Conservation (phyloP, 139 green algal species). For the Closterium sp. region DNA sequence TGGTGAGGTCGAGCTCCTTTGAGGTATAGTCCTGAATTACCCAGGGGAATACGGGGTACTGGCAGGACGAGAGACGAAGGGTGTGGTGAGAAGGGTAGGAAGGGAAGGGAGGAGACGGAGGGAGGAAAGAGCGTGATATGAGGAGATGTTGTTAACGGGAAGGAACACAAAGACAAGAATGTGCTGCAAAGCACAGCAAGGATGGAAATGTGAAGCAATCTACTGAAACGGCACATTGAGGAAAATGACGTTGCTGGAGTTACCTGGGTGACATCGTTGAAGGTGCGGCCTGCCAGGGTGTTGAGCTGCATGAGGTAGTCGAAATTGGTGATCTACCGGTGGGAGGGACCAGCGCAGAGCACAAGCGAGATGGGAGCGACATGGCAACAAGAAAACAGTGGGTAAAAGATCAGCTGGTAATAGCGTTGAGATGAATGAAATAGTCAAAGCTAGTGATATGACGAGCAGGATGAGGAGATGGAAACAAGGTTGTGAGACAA, state of each 20-base stretch:
- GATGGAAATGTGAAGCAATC: too few species aligned
- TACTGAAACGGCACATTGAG: too few species aligned
- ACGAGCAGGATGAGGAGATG: not conserved
- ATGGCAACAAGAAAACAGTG: too few species aligned
- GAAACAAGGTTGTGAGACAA: not conserved
- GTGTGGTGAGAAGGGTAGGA: not conserved
- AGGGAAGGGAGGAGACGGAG: not conserved
- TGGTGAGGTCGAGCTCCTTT: conserved; percentile 52
- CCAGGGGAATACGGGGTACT: conserved; percentile 78
- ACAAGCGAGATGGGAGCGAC: too few species aligned
- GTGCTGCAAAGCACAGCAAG: not conserved
- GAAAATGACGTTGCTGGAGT: not conserved
- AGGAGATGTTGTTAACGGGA: not conserved
- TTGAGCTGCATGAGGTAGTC: conserved; percentile 71
- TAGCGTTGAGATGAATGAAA: conserved; percentile 67
- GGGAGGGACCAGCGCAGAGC: too few species aligned
- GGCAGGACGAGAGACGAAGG: conserved; percentile 6
- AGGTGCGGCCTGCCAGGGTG: conserved; percentile 66
- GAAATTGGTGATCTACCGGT: conserved; percentile 51
- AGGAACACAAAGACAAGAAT: not conserved
- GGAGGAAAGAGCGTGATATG: not conserved
- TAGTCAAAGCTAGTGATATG: conserved; percentile 61
- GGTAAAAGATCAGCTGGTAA: conserved; percentile 6
- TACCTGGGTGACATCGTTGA: conserved; percentile 62
- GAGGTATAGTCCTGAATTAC: conserved; percentile 58